A percentile compares a stretch with the other conserved stretches of the same genome.
Evolutionary conservation across 2,329 filamentous ascomycete species (phyloP).

Genomic region (Cordyceps militaris): DNA sequence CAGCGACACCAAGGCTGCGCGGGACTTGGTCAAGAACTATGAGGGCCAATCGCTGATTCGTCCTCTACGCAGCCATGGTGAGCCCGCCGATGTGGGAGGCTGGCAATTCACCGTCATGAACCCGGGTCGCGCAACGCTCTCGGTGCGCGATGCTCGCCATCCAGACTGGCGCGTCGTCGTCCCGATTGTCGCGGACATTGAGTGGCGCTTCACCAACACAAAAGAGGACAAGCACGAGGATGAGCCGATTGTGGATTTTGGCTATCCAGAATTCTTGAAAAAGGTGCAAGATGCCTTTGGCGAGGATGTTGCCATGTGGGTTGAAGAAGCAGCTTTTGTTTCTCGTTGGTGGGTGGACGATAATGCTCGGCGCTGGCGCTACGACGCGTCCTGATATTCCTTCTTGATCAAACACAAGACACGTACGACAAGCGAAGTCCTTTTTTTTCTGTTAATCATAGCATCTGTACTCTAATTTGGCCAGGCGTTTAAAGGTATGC

Average conservation of each 20-base stretch:
- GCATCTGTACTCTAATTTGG: conserved; percentile 7
- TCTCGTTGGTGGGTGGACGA: conserved; percentile 20
- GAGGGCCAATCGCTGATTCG: conserved; percentile 30
- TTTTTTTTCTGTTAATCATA: not conserved
- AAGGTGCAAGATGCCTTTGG: conserved; percentile 20
- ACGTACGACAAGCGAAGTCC: not conserved
- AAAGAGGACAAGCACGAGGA: conserved; percentile 24
- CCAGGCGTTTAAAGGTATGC: not conserved
- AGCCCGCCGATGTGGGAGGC: conserved; percentile 18
- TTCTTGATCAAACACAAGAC: not conserved
- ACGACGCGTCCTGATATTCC: conserved; percentile 1
- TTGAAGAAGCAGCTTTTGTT: conserved; percentile 20
- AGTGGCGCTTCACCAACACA: conserved; percentile 27
- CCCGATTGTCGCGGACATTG: conserved; percentile 25
- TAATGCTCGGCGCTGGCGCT: conserved; percentile 19
- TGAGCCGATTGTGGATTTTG: conserved; percentile 22
- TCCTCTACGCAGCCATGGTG: conserved; percentile 18
- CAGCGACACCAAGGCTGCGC: conserved; percentile 20
- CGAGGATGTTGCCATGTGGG: conserved; percentile 24
- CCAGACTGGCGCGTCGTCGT: conserved; percentile 25
- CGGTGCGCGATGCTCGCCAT: conserved; percentile 26
- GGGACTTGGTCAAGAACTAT: conserved; percentile 26
- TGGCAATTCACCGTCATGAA: conserved; percentile 31
- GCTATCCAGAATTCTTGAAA: conserved; percentile 15
- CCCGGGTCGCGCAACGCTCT: conserved; percentile 27